Evolutionary conservation across 768 basidiomycete species (phyloP), one percentile per base, ranked within the genome.

Genomic region (Boletus sp.): DNA sequence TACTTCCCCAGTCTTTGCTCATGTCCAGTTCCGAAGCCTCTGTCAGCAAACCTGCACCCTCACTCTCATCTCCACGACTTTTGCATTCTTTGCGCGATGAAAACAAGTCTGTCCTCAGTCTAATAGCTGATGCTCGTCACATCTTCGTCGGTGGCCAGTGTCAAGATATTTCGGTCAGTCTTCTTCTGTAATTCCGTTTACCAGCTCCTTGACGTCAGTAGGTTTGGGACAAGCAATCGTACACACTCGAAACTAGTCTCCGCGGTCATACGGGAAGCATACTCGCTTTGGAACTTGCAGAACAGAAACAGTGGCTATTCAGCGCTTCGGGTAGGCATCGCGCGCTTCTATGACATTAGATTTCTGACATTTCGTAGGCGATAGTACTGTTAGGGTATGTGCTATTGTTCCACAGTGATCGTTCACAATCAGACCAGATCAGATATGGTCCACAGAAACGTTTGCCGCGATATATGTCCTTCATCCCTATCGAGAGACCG

Each of bases 81-180:
- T 66, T 83, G 6, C 90, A 92, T 69, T 85, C 87, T 4, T 77
- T 92, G n/a, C 79, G 85, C 60, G 85, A 90, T 69, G 75, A 80
- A 41, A 77, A 80, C 48, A 85, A 80, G 68, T 92, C 90, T 7
- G 83, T 92, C 4, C 76, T 93, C 32, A 86, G 88, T 66, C 75
- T 93, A 14, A 89, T 87, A 29, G 86, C 91, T 2, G 87, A 87
- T 66, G 79, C 80, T 7, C 68, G 76, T 12, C 80, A 90, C 66
- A 90, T 96, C 45, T 96, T 90, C 67, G 88, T 86, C 54, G 93
- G 93, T 1, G 89, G 85, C 62, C 92, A 94, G 67, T 83, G 80
- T 47, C 76, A 83, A 55, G 84, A 89, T 64, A 92, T 95, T 7
- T 82, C 83, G 50, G 93, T 92, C 61, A 62, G 83, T 66, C 18